Evolutionary conservation across 345 rosid species (phyloP).

Genomic region (Eutrema heterophyllum): DNA sequence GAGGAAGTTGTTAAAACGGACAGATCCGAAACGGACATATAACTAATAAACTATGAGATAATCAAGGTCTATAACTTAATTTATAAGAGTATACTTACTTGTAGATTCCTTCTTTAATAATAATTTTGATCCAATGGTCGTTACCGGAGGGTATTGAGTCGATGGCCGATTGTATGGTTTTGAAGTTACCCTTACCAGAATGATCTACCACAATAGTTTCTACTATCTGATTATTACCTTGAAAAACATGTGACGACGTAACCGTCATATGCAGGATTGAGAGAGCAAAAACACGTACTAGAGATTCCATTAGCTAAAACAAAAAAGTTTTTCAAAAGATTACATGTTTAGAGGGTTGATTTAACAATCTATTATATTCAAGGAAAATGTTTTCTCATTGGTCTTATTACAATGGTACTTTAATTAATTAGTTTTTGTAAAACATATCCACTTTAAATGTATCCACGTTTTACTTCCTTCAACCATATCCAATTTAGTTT

Average conservation of each 20-base stretch:
- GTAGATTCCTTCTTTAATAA: constrained; percentile 23
- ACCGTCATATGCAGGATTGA: neutral
- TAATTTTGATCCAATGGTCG: constrained; percentile 22
- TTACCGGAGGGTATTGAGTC: constrained; percentile 31
- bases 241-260: neutral
- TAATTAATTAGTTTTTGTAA: neutral
- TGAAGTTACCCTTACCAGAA: constrained; percentile 30
- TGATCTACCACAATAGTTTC: constrained; percentile 26
- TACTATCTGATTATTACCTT: neutral
- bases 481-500: neutral
- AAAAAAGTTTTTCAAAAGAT: neutral
- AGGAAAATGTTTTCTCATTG: neutral
- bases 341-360: neutral
- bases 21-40: too few relatives aligned
- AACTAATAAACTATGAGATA: neutral
- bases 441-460: neutral
- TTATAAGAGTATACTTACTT: constrained; percentile 3
- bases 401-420: neutral
- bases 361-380: neutral
- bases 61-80: neutral
- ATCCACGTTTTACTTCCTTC: neutral
- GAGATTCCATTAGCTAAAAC: neutral
- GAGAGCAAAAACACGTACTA: neutral
- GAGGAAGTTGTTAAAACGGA: too few relatives aligned
- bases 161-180: constrained; percentile 32